Percentiles rank a stretch among this genome's conserved stretches.
phyloP scores from a whole-genome alignment of 1,284 basidiomycete genomes.

The Cutaneotrichosporon spelunceum region DNA sequence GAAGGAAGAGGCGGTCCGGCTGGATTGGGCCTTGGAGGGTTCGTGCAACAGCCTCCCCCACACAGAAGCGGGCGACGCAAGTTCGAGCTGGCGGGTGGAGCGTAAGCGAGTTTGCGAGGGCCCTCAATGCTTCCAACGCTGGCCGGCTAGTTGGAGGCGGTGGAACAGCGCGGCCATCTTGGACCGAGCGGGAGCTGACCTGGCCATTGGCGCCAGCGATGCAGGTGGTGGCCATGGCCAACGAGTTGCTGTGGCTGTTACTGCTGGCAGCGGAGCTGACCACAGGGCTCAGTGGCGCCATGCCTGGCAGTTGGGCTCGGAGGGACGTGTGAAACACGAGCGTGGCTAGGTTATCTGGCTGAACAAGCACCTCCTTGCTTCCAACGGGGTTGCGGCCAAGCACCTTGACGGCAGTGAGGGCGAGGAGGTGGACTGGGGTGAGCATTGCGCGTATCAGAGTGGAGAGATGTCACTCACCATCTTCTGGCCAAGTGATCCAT shows the following conservation, averaged over 20 bases:
- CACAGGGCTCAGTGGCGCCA: not conserved
- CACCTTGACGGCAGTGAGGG: constrained; percentile 68
- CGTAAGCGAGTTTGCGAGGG: constrained; percentile 41
- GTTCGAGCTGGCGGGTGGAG: constrained; percentile 34
- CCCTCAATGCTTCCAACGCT: constrained; percentile 35
- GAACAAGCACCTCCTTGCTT: constrained; percentile 61
- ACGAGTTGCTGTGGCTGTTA: not conserved
- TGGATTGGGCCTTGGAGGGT: constrained; percentile 27
- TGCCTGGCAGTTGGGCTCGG: constrained; percentile 16
- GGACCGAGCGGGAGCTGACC: not conserved
- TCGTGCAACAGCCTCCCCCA: constrained; percentile 30
- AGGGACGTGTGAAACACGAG: constrained; percentile 39
- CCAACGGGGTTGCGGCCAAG: constrained; percentile 69
- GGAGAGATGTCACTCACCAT: constrained; percentile 27
- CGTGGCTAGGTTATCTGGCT: constrained; percentile 26
- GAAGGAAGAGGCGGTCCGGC: constrained; percentile 40
- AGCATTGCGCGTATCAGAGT: too few species aligned
- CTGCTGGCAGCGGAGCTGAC: not conserved
- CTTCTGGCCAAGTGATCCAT: constrained; percentile 32
- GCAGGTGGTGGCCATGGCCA: too few species aligned
- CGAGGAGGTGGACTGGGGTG: constrained; percentile 48
- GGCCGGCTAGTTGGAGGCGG: constrained; percentile 4
- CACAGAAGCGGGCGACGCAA: constrained; percentile 28
- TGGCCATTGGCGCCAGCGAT: not conserved
- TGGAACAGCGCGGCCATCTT: not conserved